These are phyloP conservation scores for Eucalyptus camaldulensis DNA, from an alignment of 345 rosid genomes.

Conservation along the genomic window DNA sequence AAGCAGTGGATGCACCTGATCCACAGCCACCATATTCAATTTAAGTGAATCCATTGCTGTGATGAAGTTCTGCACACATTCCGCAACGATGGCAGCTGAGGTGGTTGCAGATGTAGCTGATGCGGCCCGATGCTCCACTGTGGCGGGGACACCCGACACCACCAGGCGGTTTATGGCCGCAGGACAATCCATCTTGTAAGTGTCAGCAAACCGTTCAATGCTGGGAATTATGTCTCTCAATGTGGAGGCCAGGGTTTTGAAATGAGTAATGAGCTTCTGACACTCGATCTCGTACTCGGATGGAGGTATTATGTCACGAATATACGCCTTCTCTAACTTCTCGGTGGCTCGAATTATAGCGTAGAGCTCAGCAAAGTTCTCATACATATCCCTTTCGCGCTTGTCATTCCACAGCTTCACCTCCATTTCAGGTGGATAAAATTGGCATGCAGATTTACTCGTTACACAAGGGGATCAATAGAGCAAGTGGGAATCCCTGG, in stretches of 20 bases:
- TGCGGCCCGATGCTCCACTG: constrained; percentile 81
- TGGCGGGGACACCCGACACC: constrained; percentile 88
- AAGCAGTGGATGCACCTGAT: constrained; percentile 80
- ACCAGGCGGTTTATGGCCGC: constrained; percentile 86
- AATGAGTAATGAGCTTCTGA: constrained; percentile 85
- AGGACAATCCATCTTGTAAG: constrained; percentile 92
- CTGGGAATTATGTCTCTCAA: constrained; percentile 72
- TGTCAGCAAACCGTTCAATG: constrained; percentile 83
- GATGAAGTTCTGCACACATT: constrained; percentile 89
- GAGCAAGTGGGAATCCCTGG: not conserved
- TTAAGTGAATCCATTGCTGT: constrained; percentile 96
- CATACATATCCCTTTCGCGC: constrained; percentile 97
- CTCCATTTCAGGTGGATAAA: constrained; percentile 41
- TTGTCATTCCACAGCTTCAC: constrained; percentile 93
- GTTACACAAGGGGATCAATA: not conserved
- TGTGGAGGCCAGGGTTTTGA: constrained; percentile 71
- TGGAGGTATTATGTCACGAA: constrained; percentile 70
- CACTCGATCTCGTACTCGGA: constrained; percentile 80
- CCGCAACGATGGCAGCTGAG: constrained; percentile 90
- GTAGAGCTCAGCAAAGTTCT: constrained; percentile 87
- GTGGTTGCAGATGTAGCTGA: constrained; percentile 40
- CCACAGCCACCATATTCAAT: constrained; percentile 93
- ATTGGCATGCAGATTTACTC: not conserved
- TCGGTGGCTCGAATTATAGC: constrained; percentile 94
- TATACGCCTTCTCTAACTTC: constrained; percentile 91